Base-by-base conservation (phyloP, 805 yeast species). In the Teunomyces pallodes region DNA sequence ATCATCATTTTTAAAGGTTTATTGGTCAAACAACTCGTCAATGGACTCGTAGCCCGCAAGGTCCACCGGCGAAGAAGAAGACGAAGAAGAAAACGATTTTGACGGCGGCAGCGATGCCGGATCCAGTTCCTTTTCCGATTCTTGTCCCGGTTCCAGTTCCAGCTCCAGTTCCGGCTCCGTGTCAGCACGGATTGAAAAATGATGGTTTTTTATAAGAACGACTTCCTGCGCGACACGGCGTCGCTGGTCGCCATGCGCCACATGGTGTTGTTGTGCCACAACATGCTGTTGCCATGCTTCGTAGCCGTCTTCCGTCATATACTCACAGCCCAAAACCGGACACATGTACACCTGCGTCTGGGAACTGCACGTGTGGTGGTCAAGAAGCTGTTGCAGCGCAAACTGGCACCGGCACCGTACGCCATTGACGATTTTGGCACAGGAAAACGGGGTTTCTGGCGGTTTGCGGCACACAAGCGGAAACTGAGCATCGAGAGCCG, bases 321-420 rank as follows among this genome's bases (percentile, higher is more conserved):
- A 71, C 1, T 66, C 72, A 53, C 77, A 72, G 8, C 77, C 77
- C 29, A 72, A 51, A 14, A 71, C 48, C 2, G 77, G 75, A 51
- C 77, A 71, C 4, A 61, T 47, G 41, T 66, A 57, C 2, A 68
- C 70, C 48, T 69, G 75, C 24, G 54, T 57, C 48, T 58, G 60
- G 5, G 46, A 8, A 2, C 74, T 65, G 47, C 76, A 71, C 3
- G 30, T 12, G 7, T 38, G 41, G 41, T n/a, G 6, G 14, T 5
- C 14, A 2, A 40, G 24, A 12, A 14, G 43, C 3, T 14, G 33
- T 9, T 10, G 43, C 9, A 16, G 12, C 9, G 28, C 24, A 17
- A 12, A 30, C 16, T n/a, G 30, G 13, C 43, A 14, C 13, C 17
- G 43, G 27, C 43, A 38, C 9, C 8, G 13, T 9, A 10, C 8